A percentile compares a stretch with the other conserved stretches of the same genome.
These are phyloP conservation scores for Penicillium thymicola DNA, from an alignment of 2,329 filamentous ascomycete species.

Conservation along the genomic window DNA sequence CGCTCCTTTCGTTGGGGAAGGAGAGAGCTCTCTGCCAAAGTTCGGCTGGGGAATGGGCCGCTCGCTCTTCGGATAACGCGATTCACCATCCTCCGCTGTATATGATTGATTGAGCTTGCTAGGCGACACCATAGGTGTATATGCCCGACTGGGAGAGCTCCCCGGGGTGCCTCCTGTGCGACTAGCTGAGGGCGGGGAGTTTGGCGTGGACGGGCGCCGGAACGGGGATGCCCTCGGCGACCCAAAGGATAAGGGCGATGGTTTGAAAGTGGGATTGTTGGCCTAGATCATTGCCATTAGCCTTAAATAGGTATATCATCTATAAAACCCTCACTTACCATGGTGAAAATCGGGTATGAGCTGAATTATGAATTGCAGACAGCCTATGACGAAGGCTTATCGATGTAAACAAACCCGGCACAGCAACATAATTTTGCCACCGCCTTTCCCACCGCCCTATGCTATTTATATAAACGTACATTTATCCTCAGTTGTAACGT, in stretches of 20 bases:
- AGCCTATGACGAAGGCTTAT: constrained; percentile 8
- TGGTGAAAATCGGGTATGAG: background rate
- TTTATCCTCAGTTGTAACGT: background rate
- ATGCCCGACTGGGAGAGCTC: constrained; percentile 42
- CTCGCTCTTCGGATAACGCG: constrained; percentile 26
- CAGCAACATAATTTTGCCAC: constrained; percentile 1
- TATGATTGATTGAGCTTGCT: constrained; percentile 49
- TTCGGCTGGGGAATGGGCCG: constrained; percentile 33
- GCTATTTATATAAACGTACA: background rate
- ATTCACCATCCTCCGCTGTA: constrained; percentile 43
- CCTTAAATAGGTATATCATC: background rate
- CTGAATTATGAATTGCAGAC: background rate
- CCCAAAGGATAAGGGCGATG: constrained; percentile 68
- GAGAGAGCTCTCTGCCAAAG: constrained; percentile 37
- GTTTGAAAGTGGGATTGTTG: constrained; percentile 64
- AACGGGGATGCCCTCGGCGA: constrained; percentile 69
- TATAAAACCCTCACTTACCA: background rate
- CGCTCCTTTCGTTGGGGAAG: constrained; percentile 40
- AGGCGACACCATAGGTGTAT: constrained; percentile 45
- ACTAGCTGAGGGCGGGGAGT: constrained; percentile 54
- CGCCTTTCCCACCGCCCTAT: constrained; percentile 1
- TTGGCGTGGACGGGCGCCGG: constrained; percentile 62
- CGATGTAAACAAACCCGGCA: constrained; percentile 16
- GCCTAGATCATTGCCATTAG: constrained; percentile 23
- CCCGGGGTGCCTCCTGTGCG: constrained; percentile 49